Conservation (phyloP, 768 basidiomycete genomes). For the Polyporus arcularius region DNA sequence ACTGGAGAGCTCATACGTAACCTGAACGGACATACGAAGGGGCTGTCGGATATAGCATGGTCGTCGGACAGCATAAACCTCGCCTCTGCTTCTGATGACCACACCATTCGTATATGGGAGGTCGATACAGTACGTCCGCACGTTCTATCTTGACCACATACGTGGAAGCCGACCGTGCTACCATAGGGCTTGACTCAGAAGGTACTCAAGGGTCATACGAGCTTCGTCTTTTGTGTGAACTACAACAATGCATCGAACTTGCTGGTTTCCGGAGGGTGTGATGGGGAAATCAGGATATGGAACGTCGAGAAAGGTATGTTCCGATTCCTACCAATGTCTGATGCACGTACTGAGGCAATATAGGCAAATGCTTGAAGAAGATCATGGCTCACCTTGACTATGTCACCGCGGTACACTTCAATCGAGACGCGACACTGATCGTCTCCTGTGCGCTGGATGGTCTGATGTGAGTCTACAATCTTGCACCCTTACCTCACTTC, state of each 20-base stretch:
- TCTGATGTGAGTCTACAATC: conserved; percentile 67
- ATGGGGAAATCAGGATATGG: conserved; percentile 93
- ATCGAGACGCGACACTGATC: conserved; percentile 86
- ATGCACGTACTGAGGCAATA: too few relatives aligned
- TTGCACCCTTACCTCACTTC: background rate
- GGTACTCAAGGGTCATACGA: conserved; percentile 78
- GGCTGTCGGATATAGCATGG: conserved; percentile 90
- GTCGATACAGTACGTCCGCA: conserved; percentile 65
- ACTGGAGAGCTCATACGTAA: conserved; percentile 78
- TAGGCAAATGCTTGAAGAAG: conserved; percentile 83
- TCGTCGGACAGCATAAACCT: conserved; percentile 80
- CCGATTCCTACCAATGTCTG: too few relatives aligned
- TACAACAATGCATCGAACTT: conserved; percentile 88
- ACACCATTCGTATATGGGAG: conserved; percentile 86
- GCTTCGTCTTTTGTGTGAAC: conserved; percentile 89
- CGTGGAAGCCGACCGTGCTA: background rate
- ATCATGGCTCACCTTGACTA: conserved; percentile 93
- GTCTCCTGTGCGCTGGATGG: conserved; percentile 93
- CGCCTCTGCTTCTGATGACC: conserved; percentile 93
- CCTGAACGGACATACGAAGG: conserved; percentile 73
- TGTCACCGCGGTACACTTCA: conserved; percentile 94
- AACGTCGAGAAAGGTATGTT: conserved; percentile 72
- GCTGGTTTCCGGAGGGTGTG: conserved; percentile 90
- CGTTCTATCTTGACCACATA: background rate
- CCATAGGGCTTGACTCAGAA: conserved; percentile 69